Evolutionary conservation across 805 yeast genomes (phyloP), one percentile per base, ranked within the genome.

Genomic region (Sugiyamaella floridensis): DNA sequence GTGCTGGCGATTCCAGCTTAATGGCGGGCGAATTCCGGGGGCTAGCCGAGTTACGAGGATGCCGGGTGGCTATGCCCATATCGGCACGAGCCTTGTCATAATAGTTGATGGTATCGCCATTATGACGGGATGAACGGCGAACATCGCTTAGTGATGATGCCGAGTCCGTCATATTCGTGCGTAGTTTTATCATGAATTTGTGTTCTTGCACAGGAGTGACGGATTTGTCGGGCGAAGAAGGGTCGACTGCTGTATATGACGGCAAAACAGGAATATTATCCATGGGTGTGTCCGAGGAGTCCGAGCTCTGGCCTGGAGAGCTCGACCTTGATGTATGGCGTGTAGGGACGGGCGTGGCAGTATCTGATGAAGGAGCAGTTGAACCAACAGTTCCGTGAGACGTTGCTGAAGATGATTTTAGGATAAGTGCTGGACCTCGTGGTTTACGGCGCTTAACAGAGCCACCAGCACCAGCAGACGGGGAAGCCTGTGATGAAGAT

Each of bases 321-420:
- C n/a, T 32, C 2, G 37, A 32, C 37, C 37, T 3, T 14, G 37
- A 32, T 4, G 37, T 14, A 32, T 11, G 37, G n/a, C 9, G 37
- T 32, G 44, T 32, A 16, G 43, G 47, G 20, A 8, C 37, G 12
- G 37, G 37, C n/a, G 37, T 32, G 37, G 37, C 52, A 10, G 47
- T 56, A 18, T 50, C 52, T 15, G 54, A 43, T 8, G 56, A 52
- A 14, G 40, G 15, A 19, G 47, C 47, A 15, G 48, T 70, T 8
- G 56, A 52, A 14, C 22, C 20, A 19, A 44, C 76, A 11, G 80
- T 85, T 76, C 47, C 76, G 65, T 15, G 81, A 71, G 45, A 80
- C 85, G 56, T 76, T 79, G 61, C 76, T 79, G 37, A 14, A 14
- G 37, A 10, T 32, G 37, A 14, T 10, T 10, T 11, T 32, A 14